Evolutionary conservation across 805 yeast genomes (phyloP).

Genomic region (Starmera dryadoides): DNA sequence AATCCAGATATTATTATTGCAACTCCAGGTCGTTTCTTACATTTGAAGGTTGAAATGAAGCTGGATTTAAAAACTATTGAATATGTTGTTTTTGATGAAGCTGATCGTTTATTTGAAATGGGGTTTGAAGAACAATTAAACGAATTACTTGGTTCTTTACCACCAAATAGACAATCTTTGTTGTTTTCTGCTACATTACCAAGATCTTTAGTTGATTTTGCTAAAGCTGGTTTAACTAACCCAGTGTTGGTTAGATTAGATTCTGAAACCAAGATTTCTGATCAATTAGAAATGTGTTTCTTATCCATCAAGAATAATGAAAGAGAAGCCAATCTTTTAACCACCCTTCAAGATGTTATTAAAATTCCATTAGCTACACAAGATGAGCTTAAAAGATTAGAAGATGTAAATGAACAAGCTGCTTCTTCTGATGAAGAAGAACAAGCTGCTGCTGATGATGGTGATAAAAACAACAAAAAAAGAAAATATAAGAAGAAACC

Average conservation of each 20-base stretch:
- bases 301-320: constrained; percentile 75
- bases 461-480: constrained; percentile 21
- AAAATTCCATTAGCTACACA: constrained; percentile 74
- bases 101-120: constrained; percentile 93
- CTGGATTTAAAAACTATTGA: constrained; percentile 78
- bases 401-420: constrained; percentile 36
- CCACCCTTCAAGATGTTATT: constrained; percentile 75
- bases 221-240: constrained; percentile 90
- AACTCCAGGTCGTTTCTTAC: constrained; percentile 96
- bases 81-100: constrained; percentile 93
- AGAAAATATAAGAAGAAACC: constrained; percentile 28
- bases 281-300: constrained; percentile 84
- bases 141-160: constrained; percentile 79
- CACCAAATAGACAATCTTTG: constrained; percentile 77
- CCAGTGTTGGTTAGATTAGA: constrained; percentile 92
- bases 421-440: constrained; percentile 44
- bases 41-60: constrained; percentile 92
- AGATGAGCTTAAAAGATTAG: constrained; percentile 54
- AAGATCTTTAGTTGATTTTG: constrained; percentile 86
- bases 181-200: constrained; percentile 95
- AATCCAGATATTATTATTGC: constrained; percentile 95
- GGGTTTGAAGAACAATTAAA: constrained; percentile 92
- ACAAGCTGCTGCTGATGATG: constrained; percentile 18
- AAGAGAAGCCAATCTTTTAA: constrained; percentile 80
- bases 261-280: constrained; percentile 86